Evolutionary conservation across 805 yeast genomes (phyloP).

Genomic region (Yarrowia bubula): DNA sequence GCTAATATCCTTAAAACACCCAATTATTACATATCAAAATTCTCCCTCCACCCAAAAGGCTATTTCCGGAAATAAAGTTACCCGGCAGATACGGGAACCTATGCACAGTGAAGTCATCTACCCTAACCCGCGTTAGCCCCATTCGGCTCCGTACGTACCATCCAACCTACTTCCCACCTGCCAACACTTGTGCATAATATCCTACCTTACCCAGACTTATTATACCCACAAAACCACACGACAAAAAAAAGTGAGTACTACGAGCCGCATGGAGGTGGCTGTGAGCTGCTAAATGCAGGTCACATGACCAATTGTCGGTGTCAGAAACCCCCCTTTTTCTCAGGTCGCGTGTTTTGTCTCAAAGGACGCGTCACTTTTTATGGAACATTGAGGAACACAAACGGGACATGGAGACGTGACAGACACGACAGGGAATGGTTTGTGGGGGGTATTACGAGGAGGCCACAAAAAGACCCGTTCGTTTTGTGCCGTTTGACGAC

Average conservation of each 20-base stretch:
- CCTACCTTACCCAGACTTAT: not conserved
- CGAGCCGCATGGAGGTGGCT: not conserved
- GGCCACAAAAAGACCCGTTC: not conserved
- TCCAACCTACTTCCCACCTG: constrained; percentile 16
- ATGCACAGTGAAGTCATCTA: not conserved
- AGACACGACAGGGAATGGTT: no score
- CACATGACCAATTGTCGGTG: not conserved
- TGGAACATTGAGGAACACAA: not conserved
- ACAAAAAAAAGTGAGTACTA: not conserved
- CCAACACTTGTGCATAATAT: constrained; percentile 20
- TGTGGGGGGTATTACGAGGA: no score
- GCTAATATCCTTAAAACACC: no score
- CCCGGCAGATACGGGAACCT: not conserved
- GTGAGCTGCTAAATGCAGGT: not conserved
- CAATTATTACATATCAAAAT: no score
- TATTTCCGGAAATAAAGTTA: not conserved
- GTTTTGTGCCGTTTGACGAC: not conserved
- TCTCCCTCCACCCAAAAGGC: no score
- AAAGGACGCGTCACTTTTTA: not conserved
- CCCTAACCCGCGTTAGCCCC: not conserved
- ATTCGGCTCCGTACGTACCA: not conserved
- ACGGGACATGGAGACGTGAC: not conserved
- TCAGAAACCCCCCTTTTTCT: not conserved
- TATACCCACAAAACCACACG: not conserved
- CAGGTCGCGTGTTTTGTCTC: not conserved